phyloP scores from a whole-genome alignment of 352 stramenopile species.

The Globisporangium lucens region DNA sequence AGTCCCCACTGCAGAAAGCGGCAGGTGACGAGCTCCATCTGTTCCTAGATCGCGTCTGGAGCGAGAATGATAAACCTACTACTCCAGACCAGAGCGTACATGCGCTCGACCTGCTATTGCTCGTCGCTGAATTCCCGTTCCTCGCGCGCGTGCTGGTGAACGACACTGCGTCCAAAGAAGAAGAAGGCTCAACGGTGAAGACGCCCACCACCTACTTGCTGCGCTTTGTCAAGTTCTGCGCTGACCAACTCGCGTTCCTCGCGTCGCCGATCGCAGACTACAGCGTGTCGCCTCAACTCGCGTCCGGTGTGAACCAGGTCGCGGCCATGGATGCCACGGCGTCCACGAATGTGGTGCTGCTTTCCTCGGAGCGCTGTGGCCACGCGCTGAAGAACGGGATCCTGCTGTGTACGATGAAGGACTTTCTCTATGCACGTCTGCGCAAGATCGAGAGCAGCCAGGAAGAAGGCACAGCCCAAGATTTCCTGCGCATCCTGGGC shows the following conservation, averaged over 20 bases:
- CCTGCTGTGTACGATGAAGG: constrained; percentile 58
- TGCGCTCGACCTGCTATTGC: constrained; percentile 52
- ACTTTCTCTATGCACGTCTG: constrained; percentile 41
- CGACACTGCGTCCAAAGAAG: constrained; percentile 17
- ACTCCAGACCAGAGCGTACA: constrained; percentile 30
- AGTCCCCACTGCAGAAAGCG: constrained; percentile 18
- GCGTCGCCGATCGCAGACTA: constrained; percentile 50
- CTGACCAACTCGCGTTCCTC: constrained; percentile 50
- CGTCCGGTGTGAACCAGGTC: constrained; percentile 8
- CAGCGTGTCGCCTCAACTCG: constrained; percentile 12
- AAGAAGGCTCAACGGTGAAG: constrained; percentile 4
- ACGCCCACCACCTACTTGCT: constrained; percentile 25
- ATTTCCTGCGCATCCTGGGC: constrained; percentile 45
- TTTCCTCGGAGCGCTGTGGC: constrained; percentile 69
- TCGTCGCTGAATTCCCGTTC: constrained; percentile 59
- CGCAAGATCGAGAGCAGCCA: constrained; percentile 9
- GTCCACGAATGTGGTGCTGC: constrained; percentile 66
- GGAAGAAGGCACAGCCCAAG: constrained; percentile 1
- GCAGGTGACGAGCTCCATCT: constrained; percentile 37
- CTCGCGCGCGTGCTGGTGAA: constrained; percentile 37
- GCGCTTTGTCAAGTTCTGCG: constrained; percentile 50
- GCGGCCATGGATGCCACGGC: constrained; percentile 13
- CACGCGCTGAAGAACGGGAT: constrained; percentile 72
- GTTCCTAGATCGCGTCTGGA: constrained; percentile 36
- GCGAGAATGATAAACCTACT: constrained; percentile 6